Conservation (phyloP, 225 moss, liverwort and hornwort genomes). For the Takakia lepidozioides region DNA sequence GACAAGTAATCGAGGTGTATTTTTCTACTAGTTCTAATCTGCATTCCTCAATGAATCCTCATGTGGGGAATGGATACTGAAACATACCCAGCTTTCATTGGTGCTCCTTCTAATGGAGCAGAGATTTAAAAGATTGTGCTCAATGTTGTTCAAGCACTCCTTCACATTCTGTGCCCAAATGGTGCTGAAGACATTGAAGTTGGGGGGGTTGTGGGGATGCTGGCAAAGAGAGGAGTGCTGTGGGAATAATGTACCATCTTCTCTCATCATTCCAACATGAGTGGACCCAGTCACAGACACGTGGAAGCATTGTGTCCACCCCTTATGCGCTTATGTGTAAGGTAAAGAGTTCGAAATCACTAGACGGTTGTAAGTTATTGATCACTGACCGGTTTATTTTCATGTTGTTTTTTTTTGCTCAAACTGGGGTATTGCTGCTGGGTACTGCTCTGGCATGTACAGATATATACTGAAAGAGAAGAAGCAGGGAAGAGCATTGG, state of each 20-base stretch:
- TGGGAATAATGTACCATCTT: slow-evolving; percentile 44
- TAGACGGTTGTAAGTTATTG: background rate
- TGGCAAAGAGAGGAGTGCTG: slow-evolving; percentile 21
- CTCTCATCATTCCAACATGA: slow-evolving; percentile 53
- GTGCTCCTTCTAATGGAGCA: too few relatives aligned
- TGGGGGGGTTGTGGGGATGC: slow-evolving; percentile 26
- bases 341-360: slow-evolving; percentile 26
- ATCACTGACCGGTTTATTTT: background rate
- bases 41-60: too few relatives aligned
- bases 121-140: too few relatives aligned
- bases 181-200: too few relatives aligned
- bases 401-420: slow-evolving; percentile 1
- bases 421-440: slow-evolving; percentile 3
- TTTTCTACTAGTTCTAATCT: too few relatives aligned
- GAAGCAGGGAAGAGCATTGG: slow-evolving; percentile 85
- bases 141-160: background rate
- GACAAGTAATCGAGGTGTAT: too few relatives aligned
- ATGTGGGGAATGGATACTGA: too few relatives aligned
- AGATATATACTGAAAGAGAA: slow-evolving; percentile 86
- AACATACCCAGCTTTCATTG: too few relatives aligned
- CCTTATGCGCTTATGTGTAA: slow-evolving; percentile 79
- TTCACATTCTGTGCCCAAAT: background rate
- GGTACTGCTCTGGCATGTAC: background rate
- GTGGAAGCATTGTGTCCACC: slow-evolving; percentile 49
- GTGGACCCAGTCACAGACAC: slow-evolving; percentile 53